Evolutionary conservation across 306 rosid genomes (phyloP).

Genomic region (Ammopiptanthus mongolicus): DNA sequence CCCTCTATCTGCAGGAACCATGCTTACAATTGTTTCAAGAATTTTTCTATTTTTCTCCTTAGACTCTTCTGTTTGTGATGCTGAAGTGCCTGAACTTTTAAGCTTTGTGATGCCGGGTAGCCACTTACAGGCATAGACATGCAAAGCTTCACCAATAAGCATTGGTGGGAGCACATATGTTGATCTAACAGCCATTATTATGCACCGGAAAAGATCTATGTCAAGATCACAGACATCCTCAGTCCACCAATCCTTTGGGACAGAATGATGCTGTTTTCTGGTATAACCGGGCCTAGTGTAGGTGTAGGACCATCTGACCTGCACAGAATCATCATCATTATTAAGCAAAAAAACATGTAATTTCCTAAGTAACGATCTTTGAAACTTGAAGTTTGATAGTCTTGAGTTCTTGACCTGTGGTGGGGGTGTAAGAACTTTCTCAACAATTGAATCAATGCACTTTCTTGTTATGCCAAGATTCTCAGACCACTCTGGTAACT

Average conservation of each 20-base stretch:
- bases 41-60: constrained; percentile 47
- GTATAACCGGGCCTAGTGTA: constrained; percentile 90
- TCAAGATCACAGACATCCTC: constrained; percentile 89
- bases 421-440: constrained; percentile 74
- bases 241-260: constrained; percentile 99
- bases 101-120: constrained; percentile 55
- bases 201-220: constrained; percentile 74
- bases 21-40: constrained; percentile 66
- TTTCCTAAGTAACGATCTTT: neutral
- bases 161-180: constrained; percentile 67
- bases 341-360: neutral
- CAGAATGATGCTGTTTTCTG: constrained; percentile 62
- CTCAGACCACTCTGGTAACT: constrained; percentile 77
- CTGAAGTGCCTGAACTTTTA: constrained; percentile 30
- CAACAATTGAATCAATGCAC: constrained; percentile 82
- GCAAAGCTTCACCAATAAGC: constrained; percentile 93
- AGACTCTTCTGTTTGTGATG: constrained; percentile 43
- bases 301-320: constrained; percentile 96
- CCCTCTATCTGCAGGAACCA: constrained; percentile 83
- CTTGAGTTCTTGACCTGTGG: constrained; percentile 47
- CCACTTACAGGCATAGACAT: constrained; percentile 81
- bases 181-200: constrained; percentile 67
- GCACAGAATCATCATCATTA: constrained; percentile 23
- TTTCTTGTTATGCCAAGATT: constrained; percentile 80
- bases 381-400: neutral